phyloP scores from a whole-genome alignment of 345 rosid species.

The Brassica nigra region DNA sequence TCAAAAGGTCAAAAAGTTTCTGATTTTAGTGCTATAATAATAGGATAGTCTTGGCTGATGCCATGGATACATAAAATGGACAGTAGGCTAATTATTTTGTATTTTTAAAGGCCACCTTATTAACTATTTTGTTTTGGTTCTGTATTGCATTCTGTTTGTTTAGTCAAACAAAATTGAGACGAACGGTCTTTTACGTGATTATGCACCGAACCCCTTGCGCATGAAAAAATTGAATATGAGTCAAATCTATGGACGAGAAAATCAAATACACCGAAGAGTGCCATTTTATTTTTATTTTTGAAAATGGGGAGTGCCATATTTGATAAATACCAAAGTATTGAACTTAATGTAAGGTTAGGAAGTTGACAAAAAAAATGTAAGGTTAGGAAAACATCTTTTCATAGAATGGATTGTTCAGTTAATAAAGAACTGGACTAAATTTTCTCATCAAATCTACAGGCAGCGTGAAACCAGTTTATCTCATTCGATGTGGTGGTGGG shows the following conservation, averaged over 20 bases:
- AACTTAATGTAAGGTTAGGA: neutral
- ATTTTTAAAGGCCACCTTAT: neutral
- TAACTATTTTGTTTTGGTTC: neutral
- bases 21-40: neutral
- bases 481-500: too few relatives aligned
- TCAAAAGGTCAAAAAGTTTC: neutral
- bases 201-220: neutral
- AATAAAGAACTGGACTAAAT: neutral
- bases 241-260: neutral
- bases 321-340: neutral
- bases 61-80: neutral
- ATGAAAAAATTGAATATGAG: neutral
- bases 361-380: too few relatives aligned
- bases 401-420: neutral
- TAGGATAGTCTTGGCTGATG: neutral
- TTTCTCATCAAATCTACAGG: neutral
- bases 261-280: neutral
- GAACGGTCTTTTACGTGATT: neutral
- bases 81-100: neutral
- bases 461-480: too few relatives aligned
- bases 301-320: neutral
- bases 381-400: too few relatives aligned
- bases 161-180: neutral
- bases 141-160: neutral
- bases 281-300: too few relatives aligned